Base-by-base conservation (phyloP, 2,329 filamentous ascomycete species). In the Cercospora canescens region DNA sequence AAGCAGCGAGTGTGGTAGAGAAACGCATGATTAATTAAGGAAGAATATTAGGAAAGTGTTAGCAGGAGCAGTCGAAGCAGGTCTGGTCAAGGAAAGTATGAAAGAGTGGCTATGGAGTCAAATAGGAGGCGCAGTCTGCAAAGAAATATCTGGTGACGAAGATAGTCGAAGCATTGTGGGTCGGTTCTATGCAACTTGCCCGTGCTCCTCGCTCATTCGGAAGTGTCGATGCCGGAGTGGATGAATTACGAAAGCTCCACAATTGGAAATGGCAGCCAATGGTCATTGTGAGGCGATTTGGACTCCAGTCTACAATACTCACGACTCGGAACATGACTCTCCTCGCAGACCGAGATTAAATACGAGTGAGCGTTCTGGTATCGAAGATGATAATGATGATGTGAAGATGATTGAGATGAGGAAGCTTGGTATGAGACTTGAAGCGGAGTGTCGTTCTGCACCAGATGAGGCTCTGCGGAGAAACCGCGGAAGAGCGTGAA, bases 1-100 rank as follows among this genome's bases (percentile, higher is more conserved):
- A 70, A 18, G 79, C 69, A 56, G 76, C 70, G 64, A 76, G 59
- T 54, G 68, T 65, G n/a, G 69, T 63, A 26, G 70, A 65, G 62
- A 76, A 70, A 69, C 70, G 74, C 75, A 76, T 76, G 16, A 34
- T 65, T 11, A 16, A 14, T 4, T 4, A 54, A n/a, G 7, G 0
- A n/a, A n/a, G n/a, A 24, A 35, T 34, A 34, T n/a, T 56, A 21
- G 52, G 18, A 56, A 56, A 24, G n/a, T 12, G 30, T 45, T 45
- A 32, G n/a, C 28, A 48, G 26, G 48, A 9, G 34, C 24, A 3
- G 21, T 8, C 28, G 16, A 32, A 30, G 1, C 32, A 55, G 45
- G 35, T 41, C 26, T 48, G 18, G 8, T 26, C 24, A 60, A 45
- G 34, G 28, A 34, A 21, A 61, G 28, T 60, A 32, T 45, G 55